These are phyloP conservation scores for Mycena venus DNA, from an alignment of 768 basidiomycete genomes.

Conservation along the genomic window DNA sequence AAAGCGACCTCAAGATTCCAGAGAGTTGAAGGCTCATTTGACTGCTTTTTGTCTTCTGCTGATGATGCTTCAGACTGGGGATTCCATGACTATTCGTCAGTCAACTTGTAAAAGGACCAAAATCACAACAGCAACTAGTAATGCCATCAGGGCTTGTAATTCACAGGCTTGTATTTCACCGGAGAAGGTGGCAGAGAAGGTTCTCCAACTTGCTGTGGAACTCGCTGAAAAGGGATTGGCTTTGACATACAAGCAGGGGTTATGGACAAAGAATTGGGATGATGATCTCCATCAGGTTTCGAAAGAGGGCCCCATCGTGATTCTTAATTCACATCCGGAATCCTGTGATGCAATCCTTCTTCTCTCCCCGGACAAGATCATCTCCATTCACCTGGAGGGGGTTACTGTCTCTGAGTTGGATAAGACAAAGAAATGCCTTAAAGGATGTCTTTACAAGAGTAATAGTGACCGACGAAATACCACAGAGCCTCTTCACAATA, in stretches of 20 bases:
- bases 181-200: background rate
- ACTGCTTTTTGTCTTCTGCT: background rate
- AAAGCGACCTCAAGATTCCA: too few relatives aligned
- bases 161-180: too few relatives aligned
- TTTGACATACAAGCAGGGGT: background rate
- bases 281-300: background rate
- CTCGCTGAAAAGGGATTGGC: background rate
- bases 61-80: background rate
- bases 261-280: background rate
- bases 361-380: background rate
- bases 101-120: background rate
- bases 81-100: background rate
- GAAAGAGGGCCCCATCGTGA: background rate
- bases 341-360: background rate
- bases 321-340: background rate
- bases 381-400: background rate
- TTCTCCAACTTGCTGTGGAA: background rate
- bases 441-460: too few relatives aligned
- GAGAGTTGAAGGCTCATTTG: background rate
- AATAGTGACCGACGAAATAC: too few relatives aligned
- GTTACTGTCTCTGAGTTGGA: too few relatives aligned
- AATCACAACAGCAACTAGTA: background rate
- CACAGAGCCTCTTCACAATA: too few relatives aligned
- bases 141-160: background rate
- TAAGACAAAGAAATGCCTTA: too few relatives aligned